Evolutionary conservation across 2,329 filamentous ascomycete genomes (phyloP), one percentile per base, ranked within the genome.

Genomic region (Fusarium sarcochroum): DNA sequence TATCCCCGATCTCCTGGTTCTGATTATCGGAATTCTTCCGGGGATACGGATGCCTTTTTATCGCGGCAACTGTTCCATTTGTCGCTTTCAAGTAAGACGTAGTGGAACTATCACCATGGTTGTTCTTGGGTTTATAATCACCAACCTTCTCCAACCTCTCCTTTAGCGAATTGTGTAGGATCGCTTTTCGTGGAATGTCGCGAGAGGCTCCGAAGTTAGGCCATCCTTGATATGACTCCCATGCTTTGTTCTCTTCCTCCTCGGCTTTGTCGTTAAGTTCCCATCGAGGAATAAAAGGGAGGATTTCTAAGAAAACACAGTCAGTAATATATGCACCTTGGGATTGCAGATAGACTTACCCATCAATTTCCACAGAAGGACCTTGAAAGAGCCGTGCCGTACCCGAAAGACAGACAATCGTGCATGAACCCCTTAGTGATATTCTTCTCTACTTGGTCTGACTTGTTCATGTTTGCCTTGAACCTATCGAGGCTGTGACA

Each of bases 351-450:
- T 34, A n/a, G n/a, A n/a, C 35, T 76, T 70, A 82, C 80, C 80
- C 76, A 82, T 77, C n/a, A 81, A 75, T 38, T 80, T 81, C 81
- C 81, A 83, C 7, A 82, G 23, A 2, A 82, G 40, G 1, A 83
- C 81, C 17, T 59, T 78, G 47, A 79, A 75, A 58, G 82, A 77
- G 2, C 73, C 0, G 77, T 76, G 0, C 81, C 80, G 9, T 66
- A 66, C 2, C 78, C 78, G 18, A 80, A 78, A 0, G 54, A 56
- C 2, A 83, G 75, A 1, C 78, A 78, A 55, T 82, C 79, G 18
- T 83, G 80, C 11, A 80, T 76, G 3, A 76, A 65, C 0, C 77
- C 78, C 0, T 52, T n/a, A 10, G n/a, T 35, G 20, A 61, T 25
- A 6, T 25, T 11, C 1, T 20, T 4, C 20, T 45, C 15, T 3